Evolutionary conservation across 352 stramenopile species (phyloP), one percentile per base, ranked within the genome.

Genomic region (Phytopythium aichiense): DNA sequence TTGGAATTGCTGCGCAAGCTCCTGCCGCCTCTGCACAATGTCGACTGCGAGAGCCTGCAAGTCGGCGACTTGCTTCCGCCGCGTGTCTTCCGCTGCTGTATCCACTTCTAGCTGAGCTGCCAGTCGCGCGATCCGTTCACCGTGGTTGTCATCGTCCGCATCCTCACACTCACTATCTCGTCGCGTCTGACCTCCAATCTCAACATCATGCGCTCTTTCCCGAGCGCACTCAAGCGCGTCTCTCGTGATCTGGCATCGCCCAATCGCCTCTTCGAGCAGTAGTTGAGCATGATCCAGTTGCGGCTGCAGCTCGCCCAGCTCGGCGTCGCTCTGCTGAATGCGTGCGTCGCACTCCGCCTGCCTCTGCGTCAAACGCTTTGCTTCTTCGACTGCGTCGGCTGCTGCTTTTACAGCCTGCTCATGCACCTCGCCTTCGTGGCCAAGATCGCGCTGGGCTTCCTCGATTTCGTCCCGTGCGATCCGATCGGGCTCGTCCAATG

Each of bases 401-500:
- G 81, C 81, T 5, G 69, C 61, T n/a, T 70, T 61, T 49, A 88
- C 72, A 2, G 76, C 81, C 23, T 72, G 67, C 35, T 71, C 70
- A 31, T 84, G 71, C 1, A 69, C 59, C 38, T 79, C 67, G 4
- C 65, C 56, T 40, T 91, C 80, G 0, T 63, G 30, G 20, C 73
- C 35, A 0, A 93, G 55, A 30, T 87, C 72, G 4, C 72, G 67
- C 60, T 92, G 84, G 2, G 77, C 79, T 25, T 91, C 80, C 7
- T 86, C 73, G 58, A 93, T 91, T 61, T 93, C 84, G 20, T 93
- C 84, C 45, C 87, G 69, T 1, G 84, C 74, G 51, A 93, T 81
- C 2, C 84, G 84, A 28, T 89, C 66, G 1, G 84, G 84, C 60
- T 93, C 84, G 13, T 89, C 78, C 22, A 93, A 67, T 20, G 79